Percentiles rank a stretch among this genome's conserved stretches.
These are phyloP conservation scores for Geranium incanum DNA, from an alignment of 441 rosid genomes.

Conservation along the genomic window DNA sequence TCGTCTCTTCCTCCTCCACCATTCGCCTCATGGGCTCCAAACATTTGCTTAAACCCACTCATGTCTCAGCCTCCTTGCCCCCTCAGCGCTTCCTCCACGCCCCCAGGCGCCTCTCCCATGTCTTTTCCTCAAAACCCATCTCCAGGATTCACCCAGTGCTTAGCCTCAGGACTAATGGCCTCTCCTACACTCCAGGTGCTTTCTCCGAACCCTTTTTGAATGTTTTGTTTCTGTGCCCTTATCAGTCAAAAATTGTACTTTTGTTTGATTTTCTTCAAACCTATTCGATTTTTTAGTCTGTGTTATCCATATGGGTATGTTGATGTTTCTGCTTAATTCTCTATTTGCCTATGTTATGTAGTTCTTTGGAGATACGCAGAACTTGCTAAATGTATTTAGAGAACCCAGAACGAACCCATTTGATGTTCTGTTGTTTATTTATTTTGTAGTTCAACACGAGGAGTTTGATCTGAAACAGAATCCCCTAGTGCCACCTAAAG, in stretches of 20 bases:
- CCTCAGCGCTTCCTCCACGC: constrained; percentile 21
- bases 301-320: too few relatives aligned
- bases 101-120: constrained; percentile 25
- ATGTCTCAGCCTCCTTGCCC: constrained; percentile 18
- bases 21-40: constrained; percentile 30
- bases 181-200: constrained; percentile 28
- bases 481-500: constrained; percentile 12
- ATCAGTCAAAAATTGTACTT: neutral
- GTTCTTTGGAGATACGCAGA: neutral
- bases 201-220: neutral
- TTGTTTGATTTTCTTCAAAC: neutral
- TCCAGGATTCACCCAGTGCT: constrained; percentile 29
- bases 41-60: constrained; percentile 31
- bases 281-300: neutral
- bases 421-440: neutral
- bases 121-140: constrained; percentile 41
- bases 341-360: neutral
- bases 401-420: neutral
- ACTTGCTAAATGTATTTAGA: neutral
- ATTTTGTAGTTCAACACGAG: constrained; percentile 26
- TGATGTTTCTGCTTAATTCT: neutral
- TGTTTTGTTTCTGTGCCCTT: too few relatives aligned
- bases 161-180: constrained; percentile 42
- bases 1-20: constrained; percentile 20
- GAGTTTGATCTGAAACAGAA: constrained; percentile 24